phyloP scores from a whole-genome alignment of 2,329 filamentous ascomycete species.

The Aspergillus puulaauensis region DNA sequence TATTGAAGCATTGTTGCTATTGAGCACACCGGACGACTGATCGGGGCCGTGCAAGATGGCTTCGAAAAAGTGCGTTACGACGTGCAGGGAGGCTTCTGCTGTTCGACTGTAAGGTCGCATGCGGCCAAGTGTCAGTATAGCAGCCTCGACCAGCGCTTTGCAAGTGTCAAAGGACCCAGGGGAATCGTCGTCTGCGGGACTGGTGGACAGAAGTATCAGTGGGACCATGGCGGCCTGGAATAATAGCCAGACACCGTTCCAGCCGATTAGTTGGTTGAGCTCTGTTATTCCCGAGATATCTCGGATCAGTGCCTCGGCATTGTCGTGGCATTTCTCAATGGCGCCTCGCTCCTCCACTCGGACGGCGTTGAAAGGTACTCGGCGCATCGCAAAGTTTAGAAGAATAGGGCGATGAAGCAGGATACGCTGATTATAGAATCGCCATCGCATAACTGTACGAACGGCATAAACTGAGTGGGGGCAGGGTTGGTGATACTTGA shows the following conservation, averaged over 20 bases:
- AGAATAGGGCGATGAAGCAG: constrained; percentile 70
- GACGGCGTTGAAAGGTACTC: constrained; percentile 49
- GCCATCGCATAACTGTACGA: constrained; percentile 74
- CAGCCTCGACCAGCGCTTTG: background rate
- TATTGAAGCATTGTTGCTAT: too few relatives aligned
- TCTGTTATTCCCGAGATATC: constrained; percentile 68
- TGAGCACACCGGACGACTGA: too few relatives aligned
- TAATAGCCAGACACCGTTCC: constrained; percentile 76
- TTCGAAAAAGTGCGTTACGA: background rate
- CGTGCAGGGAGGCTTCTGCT: background rate
- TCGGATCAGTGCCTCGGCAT: constrained; percentile 67
- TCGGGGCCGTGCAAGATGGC: background rate
- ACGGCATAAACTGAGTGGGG: constrained; percentile 67
- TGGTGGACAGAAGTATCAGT: constrained; percentile 35
- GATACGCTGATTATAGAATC: constrained; percentile 73
- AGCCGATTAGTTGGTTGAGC: constrained; percentile 70
- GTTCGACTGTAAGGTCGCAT: background rate
- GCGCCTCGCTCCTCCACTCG: constrained; percentile 63
- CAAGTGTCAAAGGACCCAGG: background rate
- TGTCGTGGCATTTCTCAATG: constrained; percentile 65
- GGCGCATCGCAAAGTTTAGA: constrained; percentile 58
- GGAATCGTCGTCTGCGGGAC: background rate
- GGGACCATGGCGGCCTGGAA: constrained; percentile 78
- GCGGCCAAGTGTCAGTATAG: background rate
- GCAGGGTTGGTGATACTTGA: constrained; percentile 62